Conservation (phyloP, 2,329 filamentous ascomycete species). For the Aspergillus ibericus region DNA sequence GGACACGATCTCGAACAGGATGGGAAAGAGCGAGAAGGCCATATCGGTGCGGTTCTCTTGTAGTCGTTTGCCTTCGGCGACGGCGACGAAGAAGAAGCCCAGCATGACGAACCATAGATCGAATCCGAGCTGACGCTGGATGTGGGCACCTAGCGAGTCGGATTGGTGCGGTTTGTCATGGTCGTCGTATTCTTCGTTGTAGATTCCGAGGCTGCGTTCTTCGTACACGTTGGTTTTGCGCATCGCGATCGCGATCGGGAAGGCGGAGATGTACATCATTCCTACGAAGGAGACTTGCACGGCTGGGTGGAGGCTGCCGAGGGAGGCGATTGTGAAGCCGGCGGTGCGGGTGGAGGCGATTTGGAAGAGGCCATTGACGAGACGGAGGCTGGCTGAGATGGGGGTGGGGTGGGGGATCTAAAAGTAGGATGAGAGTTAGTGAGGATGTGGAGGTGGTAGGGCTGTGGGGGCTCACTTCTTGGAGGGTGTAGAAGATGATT, state of each 20-base stretch:
- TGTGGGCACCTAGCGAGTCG: constrained; percentile 75
- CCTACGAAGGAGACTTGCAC: constrained; percentile 62
- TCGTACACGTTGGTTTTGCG: constrained; percentile 63
- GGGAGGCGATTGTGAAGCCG: constrained; percentile 77
- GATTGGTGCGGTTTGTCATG: constrained; percentile 53
- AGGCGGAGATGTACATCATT: constrained; percentile 67
- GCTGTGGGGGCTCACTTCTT: constrained; percentile 64
- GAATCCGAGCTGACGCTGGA: constrained; percentile 88
- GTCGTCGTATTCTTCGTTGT: constrained; percentile 47
- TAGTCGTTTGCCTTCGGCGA: constrained; percentile 74
- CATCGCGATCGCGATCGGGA: constrained; percentile 63
- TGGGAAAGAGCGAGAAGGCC: constrained; percentile 63
- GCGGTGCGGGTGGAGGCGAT: constrained; percentile 85
- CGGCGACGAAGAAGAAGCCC: constrained; percentile 85
- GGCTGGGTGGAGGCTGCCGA: constrained; percentile 76
- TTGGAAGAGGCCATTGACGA: constrained; percentile 60
- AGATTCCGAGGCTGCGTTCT: constrained; percentile 60
- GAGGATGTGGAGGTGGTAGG: neutral
- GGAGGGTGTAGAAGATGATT: constrained; percentile 76
- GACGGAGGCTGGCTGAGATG: constrained; percentile 58
- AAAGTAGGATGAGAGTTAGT: neutral
- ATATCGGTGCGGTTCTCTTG: constrained; percentile 56
- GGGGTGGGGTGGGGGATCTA: constrained; percentile 59
- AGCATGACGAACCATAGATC: constrained; percentile 95
- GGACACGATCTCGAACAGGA: constrained; percentile 79